Conservation (phyloP, 768 basidiomycete genomes). For the Pleurotus pulmonarius region DNA sequence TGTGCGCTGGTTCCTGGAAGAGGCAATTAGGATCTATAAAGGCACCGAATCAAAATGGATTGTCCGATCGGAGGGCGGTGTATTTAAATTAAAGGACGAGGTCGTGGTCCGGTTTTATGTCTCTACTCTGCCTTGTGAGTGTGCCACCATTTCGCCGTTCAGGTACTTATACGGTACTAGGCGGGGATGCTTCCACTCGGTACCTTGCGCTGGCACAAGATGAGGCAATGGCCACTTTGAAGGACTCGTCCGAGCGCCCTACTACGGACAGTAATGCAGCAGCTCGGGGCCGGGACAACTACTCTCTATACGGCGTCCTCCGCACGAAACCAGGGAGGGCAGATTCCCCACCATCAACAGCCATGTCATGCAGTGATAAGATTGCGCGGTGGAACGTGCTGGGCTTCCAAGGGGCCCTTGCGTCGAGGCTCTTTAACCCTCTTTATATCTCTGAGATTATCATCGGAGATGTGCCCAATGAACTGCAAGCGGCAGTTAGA, state of each 20-base stretch:
- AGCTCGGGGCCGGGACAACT: slow-evolving; percentile 79
- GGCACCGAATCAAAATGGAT: slow-evolving; percentile 49
- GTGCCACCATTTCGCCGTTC: slow-evolving; percentile 3
- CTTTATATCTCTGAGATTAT: slow-evolving; percentile 65
- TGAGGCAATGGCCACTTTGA: slow-evolving; percentile 64
- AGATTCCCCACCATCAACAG: slow-evolving; percentile 78
- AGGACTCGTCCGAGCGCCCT: slow-evolving; percentile 40
- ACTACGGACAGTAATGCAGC: slow-evolving; percentile 32
- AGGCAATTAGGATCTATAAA: slow-evolving; percentile 41
- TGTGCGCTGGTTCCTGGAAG: slow-evolving; percentile 75
- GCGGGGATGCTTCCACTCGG: slow-evolving; percentile 87
- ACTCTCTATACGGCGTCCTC: slow-evolving; percentile 67
- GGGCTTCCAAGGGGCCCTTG: slow-evolving; percentile 84
- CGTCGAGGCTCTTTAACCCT: slow-evolving; percentile 49
- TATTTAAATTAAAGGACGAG: slow-evolving; percentile 40
- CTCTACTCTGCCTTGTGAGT: slow-evolving; percentile 52
- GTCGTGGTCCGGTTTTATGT: slow-evolving; percentile 69
- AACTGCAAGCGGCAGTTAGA: slow-evolving; percentile 34
- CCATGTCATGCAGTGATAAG: slow-evolving; percentile 95
- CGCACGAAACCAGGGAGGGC: slow-evolving; percentile 94
- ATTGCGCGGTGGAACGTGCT: slow-evolving; percentile 83
- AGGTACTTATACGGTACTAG: slow-evolving; percentile 32
- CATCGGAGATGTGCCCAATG: slow-evolving; percentile 63
- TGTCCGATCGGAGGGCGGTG: slow-evolving; percentile 25
- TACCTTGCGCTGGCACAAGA: slow-evolving; percentile 76